Conservation (phyloP, 2,329 filamentous ascomycete genomes). For the Neophaeococcomyces mojaviensis region DNA sequence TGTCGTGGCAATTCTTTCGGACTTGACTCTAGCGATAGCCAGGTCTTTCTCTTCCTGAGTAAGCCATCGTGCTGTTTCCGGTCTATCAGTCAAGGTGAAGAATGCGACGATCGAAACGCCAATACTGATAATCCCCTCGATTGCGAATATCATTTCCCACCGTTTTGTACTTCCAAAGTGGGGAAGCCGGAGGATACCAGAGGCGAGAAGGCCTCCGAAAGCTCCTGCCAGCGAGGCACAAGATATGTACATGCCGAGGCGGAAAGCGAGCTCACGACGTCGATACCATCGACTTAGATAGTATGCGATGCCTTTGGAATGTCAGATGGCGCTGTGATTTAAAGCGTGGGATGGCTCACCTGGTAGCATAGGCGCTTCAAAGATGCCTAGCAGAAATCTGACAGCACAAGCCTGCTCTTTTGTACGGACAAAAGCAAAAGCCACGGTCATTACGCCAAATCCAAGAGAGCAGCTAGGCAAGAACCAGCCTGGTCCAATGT, state of each 20-base stretch:
- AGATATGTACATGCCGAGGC: slow-evolving; percentile 61
- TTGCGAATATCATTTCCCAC: slow-evolving; percentile 66
- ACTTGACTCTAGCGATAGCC: slow-evolving; percentile 60
- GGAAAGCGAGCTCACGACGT: slow-evolving; percentile 60
- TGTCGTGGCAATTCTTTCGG: slow-evolving; percentile 56
- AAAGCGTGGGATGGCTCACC: slow-evolving; percentile 45
- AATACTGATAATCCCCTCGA: slow-evolving; percentile 61
- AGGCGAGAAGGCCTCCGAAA: slow-evolving; percentile 61
- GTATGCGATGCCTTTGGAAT: too few species aligned
- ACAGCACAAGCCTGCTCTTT: slow-evolving; percentile 50
- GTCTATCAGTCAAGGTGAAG: slow-evolving; percentile 60
- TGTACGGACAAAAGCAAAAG: slow-evolving; percentile 57
- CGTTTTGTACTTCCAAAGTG: slow-evolving; percentile 48
- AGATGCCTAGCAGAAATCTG: slow-evolving; percentile 54
- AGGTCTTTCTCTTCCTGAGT: slow-evolving; percentile 58
- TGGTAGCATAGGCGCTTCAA: slow-evolving; percentile 64
- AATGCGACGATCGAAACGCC: slow-evolving; percentile 54
- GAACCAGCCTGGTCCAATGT: slow-evolving; percentile 64
- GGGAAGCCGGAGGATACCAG: slow-evolving; percentile 55
- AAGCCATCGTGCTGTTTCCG: slow-evolving; percentile 61
- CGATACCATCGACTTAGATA: slow-evolving; percentile 59
- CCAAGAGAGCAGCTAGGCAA: slow-evolving; percentile 54
- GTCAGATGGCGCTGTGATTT: too few species aligned
- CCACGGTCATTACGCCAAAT: slow-evolving; percentile 58
- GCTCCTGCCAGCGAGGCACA: slow-evolving; percentile 64